These are phyloP conservation scores for Zymoseptoria ardabiliae DNA, from an alignment of 2,329 filamentous ascomycete species.

Conservation along the genomic window DNA sequence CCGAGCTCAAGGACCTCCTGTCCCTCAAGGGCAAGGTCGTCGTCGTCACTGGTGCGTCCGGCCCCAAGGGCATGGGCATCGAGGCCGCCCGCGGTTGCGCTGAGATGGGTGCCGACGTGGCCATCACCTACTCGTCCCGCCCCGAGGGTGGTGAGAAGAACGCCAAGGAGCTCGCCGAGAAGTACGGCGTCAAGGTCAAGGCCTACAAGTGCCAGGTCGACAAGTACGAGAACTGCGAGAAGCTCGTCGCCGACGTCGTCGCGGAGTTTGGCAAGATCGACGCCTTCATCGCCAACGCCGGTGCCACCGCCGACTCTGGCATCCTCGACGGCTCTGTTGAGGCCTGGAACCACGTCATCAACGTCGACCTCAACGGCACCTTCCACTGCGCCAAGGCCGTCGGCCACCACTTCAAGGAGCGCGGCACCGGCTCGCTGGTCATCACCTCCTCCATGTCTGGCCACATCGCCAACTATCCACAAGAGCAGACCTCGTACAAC, in stretches of 20 bases:
- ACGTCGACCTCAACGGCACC: slow-evolving; percentile 78
- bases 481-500: slow-evolving; percentile 61
- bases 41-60: slow-evolving; percentile 48
- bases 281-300: slow-evolving; percentile 62
- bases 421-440: slow-evolving; percentile 56
- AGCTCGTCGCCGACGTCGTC: slow-evolving; percentile 53
- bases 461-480: slow-evolving; percentile 75
- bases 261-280: slow-evolving; percentile 65
- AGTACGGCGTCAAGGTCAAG: slow-evolving; percentile 59
- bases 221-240: slow-evolving; percentile 49
- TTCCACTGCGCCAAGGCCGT: slow-evolving; percentile 83
- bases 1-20: slow-evolving; percentile 50
- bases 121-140: slow-evolving; percentile 60
- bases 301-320: slow-evolving; percentile 60
- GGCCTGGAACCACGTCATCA: slow-evolving; percentile 70
- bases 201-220: slow-evolving; percentile 59
- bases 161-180: slow-evolving; percentile 52
- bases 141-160: slow-evolving; percentile 58
- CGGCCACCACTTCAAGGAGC: slow-evolving; percentile 68
- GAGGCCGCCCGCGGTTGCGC: slow-evolving; percentile 59
- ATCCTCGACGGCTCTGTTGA: slow-evolving; percentile 62
- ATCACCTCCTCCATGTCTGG: slow-evolving; percentile 71
- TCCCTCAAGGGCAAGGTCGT: slow-evolving; percentile 48
- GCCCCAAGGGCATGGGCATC: slow-evolving; percentile 61
- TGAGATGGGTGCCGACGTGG: slow-evolving; percentile 57